A percentile compares a stretch with the other conserved stretches of the same genome.
Evolutionary conservation across 1,284 basidiomycete genomes (phyloP).

Genomic region (Trametes polyzona): DNA sequence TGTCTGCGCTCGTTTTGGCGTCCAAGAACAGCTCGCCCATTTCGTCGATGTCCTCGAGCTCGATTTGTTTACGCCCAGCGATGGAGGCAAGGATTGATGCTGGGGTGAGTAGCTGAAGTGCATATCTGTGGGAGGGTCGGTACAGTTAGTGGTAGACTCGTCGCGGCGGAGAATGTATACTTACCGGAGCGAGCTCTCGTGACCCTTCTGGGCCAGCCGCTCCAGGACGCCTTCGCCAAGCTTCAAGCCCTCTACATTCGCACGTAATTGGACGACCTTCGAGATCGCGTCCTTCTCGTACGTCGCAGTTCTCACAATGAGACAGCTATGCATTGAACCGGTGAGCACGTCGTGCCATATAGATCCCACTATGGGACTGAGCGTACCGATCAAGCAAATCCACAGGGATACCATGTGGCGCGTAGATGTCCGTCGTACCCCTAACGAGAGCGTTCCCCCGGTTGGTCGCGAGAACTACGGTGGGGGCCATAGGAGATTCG

Average conservation of each 20-base stretch:
- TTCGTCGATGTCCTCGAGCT: conserved; percentile 87
- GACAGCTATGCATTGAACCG: conserved; percentile 59
- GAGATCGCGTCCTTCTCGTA: conserved; percentile 88
- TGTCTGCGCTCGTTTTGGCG: conserved; percentile 78
- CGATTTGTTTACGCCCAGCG: conserved; percentile 80
- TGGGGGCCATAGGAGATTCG: conserved; percentile 96
- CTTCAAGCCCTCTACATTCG: conserved; percentile 85
- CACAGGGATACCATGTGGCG: conserved; percentile 93
- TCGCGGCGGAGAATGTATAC: conserved; percentile 24
- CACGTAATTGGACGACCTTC: conserved; percentile 86
- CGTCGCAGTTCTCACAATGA: conserved; percentile 93
- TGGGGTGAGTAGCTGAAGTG: conserved; percentile 90
- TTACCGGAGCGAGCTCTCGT: conserved; percentile 82
- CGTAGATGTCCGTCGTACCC: conserved; percentile 89
- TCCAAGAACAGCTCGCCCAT: conserved; percentile 95
- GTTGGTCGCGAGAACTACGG: conserved; percentile 96
- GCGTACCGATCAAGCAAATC: conserved; percentile 89
- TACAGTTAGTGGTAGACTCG: neutral
- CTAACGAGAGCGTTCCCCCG: conserved; percentile 91
- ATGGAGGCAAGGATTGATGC: conserved; percentile 87
- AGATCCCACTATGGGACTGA: neutral
- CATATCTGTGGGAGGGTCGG: conserved; percentile 69
- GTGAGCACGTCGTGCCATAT: conserved; percentile 9
- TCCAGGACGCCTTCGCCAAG: conserved; percentile 82
- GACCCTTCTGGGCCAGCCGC: conserved; percentile 82